Base-by-base conservation (phyloP, 371 early-diverging fungal genomes). In the Gilbertella persicaria region DNA sequence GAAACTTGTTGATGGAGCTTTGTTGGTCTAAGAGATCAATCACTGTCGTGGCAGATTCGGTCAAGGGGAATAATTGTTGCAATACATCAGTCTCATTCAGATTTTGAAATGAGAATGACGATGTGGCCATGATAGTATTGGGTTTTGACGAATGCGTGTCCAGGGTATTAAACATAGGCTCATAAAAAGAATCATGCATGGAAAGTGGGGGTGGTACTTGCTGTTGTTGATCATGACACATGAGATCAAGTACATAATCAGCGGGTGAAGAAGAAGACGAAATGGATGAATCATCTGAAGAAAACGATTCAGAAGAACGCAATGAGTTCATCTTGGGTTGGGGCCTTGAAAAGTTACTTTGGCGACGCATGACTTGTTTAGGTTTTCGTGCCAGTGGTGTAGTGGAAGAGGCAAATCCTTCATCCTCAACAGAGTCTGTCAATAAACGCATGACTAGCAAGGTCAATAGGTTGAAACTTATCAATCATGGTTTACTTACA, bases 381-480 rank as follows among this genome's bases (percentile, higher is more conserved):
- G 44, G 49, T 21, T 53, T 40, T 47, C 46, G 50, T 13, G 43
- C 25, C 28, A 53, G 50, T 26, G 40, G 46, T 21, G 43, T 16
- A 21, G 50, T 35, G 13, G 50, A 28, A 5, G 28, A 43, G n/a
- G 36, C 59, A 42, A 46, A 58, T 1, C 55, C 64, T 26, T 71
- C 72, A 19, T 66, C 66, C 24, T 74, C 74, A 13, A 65, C 60
- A 20, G 68, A 64, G 39, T 83, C 83, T 38, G 75, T 75, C 53
- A 83, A 55, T 24, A 83, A 53, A 12, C 75, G 71, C 83, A 83
- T 76, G 46, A 83, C 83, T 83, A 21, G 16, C 3, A 53, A 14
- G 20, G 30, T 13, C 12, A 39, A 17, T 21, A 16, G 19, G 38
- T 13, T n/a, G 48, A 53, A 28, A 28, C 9, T 5, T 4, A 28